Evolutionary conservation across 2,329 filamentous ascomycete genomes (phyloP).

Genomic region (Colletotrichum truncatum): DNA sequence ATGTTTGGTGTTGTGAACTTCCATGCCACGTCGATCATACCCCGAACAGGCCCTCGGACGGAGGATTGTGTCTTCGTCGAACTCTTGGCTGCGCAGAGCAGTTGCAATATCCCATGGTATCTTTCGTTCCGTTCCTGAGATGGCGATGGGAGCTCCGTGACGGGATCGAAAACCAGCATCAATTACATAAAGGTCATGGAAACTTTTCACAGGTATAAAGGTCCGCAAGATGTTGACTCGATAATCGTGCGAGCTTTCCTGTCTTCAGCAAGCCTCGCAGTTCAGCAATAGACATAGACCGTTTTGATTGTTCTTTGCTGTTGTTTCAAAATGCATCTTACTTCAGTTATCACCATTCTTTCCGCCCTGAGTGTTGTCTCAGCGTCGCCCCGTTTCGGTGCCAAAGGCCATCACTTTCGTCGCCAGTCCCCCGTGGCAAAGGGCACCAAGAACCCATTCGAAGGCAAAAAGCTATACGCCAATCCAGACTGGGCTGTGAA

Average conservation of each 20-base stretch:
- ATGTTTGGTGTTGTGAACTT: not conserved
- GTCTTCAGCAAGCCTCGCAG: not conserved
- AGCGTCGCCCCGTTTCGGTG: slow-evolving; percentile 21
- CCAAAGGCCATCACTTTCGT: slow-evolving; percentile 8
- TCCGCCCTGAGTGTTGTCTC: slow-evolving; percentile 26
- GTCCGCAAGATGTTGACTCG: not conserved
- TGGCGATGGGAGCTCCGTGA: not conserved
- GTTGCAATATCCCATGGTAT: slow-evolving; percentile 5
- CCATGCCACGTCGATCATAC: not conserved
- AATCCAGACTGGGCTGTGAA: slow-evolving; percentile 53
- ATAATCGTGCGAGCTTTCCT: not conserved
- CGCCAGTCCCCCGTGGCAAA: not conserved
- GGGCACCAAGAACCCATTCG: slow-evolving; percentile 51
- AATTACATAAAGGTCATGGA: not conserved
- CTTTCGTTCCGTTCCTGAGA: slow-evolving; percentile 12
- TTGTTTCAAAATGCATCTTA: slow-evolving; percentile 17
- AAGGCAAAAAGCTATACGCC: slow-evolving; percentile 55
- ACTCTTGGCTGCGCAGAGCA: not conserved
- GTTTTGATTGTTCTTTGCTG: not conserved
- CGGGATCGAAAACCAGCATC: not conserved
- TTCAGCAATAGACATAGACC: not conserved
- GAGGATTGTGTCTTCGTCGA: not conserved
- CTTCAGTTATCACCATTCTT: slow-evolving; percentile 27
- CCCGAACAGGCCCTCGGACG: slow-evolving; percentile 3
- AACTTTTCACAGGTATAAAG: not conserved